Percentiles rank a stretch among this genome's conserved stretches.
phyloP scores from a whole-genome alignment of 1,284 basidiomycete genomes.

The Pascua sp. region DNA sequence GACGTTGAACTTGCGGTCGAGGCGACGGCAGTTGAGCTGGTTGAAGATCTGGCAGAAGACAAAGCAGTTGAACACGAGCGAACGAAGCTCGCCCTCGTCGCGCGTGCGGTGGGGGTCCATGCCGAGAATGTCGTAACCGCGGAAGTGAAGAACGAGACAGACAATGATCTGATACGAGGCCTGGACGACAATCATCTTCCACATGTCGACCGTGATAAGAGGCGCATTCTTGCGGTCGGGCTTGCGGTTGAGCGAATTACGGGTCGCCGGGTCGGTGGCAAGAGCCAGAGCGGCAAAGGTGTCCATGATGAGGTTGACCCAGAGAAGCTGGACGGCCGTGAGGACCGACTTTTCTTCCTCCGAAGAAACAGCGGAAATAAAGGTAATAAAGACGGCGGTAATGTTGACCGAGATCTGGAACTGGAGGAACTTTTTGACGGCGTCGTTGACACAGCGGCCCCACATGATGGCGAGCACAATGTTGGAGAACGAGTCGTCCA shows the following conservation, averaged over 20 bases:
- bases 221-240: constrained; percentile 85
- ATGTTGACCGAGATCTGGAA: constrained; percentile 98
- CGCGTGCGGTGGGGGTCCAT: constrained; percentile 41
- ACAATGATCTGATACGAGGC: constrained; percentile 81
- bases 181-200: constrained; percentile 91
- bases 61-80: constrained; percentile 92
- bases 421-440: constrained; percentile 95
- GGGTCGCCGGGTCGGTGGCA: constrained; percentile 89
- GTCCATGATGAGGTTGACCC: constrained; percentile 76
- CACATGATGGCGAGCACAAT: constrained; percentile 98
- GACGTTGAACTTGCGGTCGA: constrained; percentile 83
- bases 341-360: constrained; percentile 74
- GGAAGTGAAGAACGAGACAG: constrained; percentile 86
- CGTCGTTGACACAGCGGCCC: constrained; percentile 97
- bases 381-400: constrained; percentile 91
- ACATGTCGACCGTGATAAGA: constrained; percentile 85
- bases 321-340: constrained; percentile 90
- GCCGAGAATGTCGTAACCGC: constrained; percentile 68
- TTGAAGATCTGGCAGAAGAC: constrained; percentile 96
- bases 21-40: constrained; percentile 82
- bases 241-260: constrained; percentile 75
- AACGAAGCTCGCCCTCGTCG: constrained; percentile 61
- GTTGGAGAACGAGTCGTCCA: constrained; percentile 96
- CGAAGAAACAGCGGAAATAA: constrained; percentile 82
- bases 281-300: constrained; percentile 96